These are phyloP conservation scores for Sarcomyxa edulis DNA, from an alignment of 768 basidiomycete genomes.

Conservation along the genomic window DNA sequence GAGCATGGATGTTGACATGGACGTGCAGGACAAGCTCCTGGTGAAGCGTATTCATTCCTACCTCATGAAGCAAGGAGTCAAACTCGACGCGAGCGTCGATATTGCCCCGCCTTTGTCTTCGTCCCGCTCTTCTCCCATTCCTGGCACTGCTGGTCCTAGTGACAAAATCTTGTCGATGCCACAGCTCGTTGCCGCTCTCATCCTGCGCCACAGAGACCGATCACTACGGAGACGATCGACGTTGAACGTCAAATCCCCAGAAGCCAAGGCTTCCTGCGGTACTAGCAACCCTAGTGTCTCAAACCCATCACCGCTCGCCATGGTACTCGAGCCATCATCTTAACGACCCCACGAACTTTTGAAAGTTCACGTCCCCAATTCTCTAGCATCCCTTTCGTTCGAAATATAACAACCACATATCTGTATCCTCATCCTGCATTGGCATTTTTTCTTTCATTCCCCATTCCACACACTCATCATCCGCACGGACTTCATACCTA, in stretches of 20 bases:
- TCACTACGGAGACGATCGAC: constrained; percentile 1
- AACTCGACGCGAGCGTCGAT: neutral
- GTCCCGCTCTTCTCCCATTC: neutral
- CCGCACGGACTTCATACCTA: too few species aligned
- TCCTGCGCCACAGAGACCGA: constrained; percentile 9
- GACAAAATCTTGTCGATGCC: constrained; percentile 8
- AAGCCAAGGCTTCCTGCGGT: neutral
- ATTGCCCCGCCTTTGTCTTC: neutral
- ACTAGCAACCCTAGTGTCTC: neutral
- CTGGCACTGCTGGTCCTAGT: neutral
- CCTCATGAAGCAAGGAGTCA: constrained; percentile 7
- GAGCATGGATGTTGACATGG: constrained; percentile 3
- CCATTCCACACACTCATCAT: too few species aligned
- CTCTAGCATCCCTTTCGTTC: too few species aligned
- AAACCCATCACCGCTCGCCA: constrained; percentile 2
- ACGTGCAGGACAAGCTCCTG: constrained; percentile 9
- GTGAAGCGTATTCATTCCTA: constrained; percentile 7
- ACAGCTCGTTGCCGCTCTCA: constrained; percentile 8
- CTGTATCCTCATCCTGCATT: too few species aligned
- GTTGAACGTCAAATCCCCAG: neutral
- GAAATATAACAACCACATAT: too few species aligned
- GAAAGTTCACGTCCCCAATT: constrained; percentile 4
- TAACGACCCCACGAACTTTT: neutral
- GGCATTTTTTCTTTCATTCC: too few species aligned
- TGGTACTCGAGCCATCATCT: neutral